These are phyloP conservation scores for Fusarium tuaranense DNA, from an alignment of 2,329 filamentous ascomycete species.

Conservation along the genomic window DNA sequence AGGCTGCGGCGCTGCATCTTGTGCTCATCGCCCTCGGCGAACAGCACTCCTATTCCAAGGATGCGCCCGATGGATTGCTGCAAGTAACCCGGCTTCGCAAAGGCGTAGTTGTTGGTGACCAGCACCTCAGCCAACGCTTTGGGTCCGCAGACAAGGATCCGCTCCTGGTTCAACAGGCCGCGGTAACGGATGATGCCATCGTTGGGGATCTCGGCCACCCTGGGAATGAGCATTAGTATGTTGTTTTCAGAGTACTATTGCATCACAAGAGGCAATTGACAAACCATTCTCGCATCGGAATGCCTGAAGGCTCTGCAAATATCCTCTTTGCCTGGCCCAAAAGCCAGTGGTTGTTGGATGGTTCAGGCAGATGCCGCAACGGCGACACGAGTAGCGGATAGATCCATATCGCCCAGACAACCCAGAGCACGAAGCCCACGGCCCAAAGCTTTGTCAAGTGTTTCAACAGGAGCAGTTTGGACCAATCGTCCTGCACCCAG, in stretches of 20 bases:
- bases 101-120: conserved; percentile 76
- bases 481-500: conserved; percentile 41
- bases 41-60: conserved; percentile 77
- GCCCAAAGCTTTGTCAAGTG: conserved; percentile 53
- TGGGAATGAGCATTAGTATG: conserved; percentile 49
- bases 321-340: conserved; percentile 62
- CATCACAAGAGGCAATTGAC: conserved; percentile 13
- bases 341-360: conserved; percentile 56
- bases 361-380: conserved; percentile 60
- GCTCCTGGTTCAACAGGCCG: conserved; percentile 70
- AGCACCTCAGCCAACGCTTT: conserved; percentile 78
- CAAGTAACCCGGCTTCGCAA: conserved; percentile 70
- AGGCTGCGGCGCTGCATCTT: conserved; percentile 83
- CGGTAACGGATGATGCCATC: conserved; percentile 77
- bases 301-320: conserved; percentile 52
- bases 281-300: conserved; percentile 63
- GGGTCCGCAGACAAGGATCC: conserved; percentile 70
- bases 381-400: conserved; percentile 65
- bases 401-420: conserved; percentile 57
- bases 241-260: neutral
- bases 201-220: conserved; percentile 73
- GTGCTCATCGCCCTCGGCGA: conserved; percentile 93
- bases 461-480: conserved; percentile 46
- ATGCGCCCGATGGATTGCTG: conserved; percentile 69
- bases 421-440: conserved; percentile 50